Evolutionary conservation across 179 eudicot species (phyloP).

Genomic region (Heliamphora pulchella): DNA sequence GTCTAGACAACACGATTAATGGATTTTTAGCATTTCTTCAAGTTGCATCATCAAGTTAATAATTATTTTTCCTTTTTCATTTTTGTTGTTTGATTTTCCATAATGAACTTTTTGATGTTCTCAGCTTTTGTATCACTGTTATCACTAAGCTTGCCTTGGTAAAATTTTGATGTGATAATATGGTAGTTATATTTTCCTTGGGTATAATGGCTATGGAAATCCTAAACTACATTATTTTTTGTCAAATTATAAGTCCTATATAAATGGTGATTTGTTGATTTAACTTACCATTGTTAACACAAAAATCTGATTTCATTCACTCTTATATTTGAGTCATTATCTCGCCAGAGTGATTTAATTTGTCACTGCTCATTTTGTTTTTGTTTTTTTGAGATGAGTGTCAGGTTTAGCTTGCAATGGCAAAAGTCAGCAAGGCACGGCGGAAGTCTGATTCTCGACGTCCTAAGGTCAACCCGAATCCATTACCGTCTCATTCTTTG

Average conservation of each 20-base stretch:
- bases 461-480: constrained; percentile 27
- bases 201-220: too few relatives aligned
- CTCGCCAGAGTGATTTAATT: not conserved
- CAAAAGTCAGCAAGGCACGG: constrained; percentile 52
- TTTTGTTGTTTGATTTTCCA: too few relatives aligned
- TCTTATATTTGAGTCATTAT: not conserved
- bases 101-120: too few relatives aligned
- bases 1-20: not conserved
- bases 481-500: constrained; percentile 31
- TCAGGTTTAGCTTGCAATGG: constrained; percentile 41
- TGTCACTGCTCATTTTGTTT: not conserved
- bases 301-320: not conserved
- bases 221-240: not conserved
- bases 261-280: not conserved
- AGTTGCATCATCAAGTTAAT: not conserved
- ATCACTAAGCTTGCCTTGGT: too few relatives aligned
- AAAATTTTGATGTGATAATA: too few relatives aligned
- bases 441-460: constrained; percentile 29
- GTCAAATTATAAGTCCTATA: not conserved
- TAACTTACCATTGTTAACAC: not conserved
- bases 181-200: too few relatives aligned
- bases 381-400: constrained; percentile 9
- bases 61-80: too few relatives aligned
- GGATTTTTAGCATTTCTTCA: not conserved
- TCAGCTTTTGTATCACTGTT: too few relatives aligned